phyloP scores from a whole-genome alignment of 129 eudicot genomes.

The Lactuca saligna region DNA sequence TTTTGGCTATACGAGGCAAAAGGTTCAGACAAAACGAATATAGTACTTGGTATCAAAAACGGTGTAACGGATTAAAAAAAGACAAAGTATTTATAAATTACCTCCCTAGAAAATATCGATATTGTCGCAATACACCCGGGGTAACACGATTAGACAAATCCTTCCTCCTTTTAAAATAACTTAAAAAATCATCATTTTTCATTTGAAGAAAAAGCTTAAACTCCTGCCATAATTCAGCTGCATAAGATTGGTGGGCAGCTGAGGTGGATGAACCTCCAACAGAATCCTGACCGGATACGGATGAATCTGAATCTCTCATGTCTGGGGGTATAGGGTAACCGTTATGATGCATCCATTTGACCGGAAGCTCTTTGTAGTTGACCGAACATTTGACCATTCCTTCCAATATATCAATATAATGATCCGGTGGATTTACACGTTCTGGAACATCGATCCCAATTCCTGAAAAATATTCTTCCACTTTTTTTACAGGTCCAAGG shows the following conservation, averaged over 20 bases:
- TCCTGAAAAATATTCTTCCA: slow-evolving; percentile 80
- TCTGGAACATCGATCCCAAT: slow-evolving; percentile 81
- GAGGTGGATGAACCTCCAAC: slow-evolving; percentile 35
- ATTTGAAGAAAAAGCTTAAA: slow-evolving; percentile 48
- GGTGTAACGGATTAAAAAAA: neutral
- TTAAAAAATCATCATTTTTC: slow-evolving; percentile 50
- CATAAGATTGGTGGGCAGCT: slow-evolving; percentile 51
- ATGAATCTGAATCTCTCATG: slow-evolving; percentile 55
- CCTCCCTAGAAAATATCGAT: slow-evolving; percentile 88
- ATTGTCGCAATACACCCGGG: slow-evolving; percentile 51
- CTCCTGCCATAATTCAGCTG: slow-evolving; percentile 74
- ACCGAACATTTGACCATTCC: slow-evolving; percentile 62
- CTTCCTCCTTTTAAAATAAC: slow-evolving; percentile 40
- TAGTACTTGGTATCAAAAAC: too few relatives aligned
- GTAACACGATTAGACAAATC: slow-evolving; percentile 66
- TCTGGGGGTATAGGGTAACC: slow-evolving; percentile 83
- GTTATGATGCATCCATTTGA: slow-evolving; percentile 92
- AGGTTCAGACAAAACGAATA: too few relatives aligned
- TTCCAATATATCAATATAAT: slow-evolving; percentile 81
- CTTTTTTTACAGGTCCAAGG: slow-evolving; percentile 76
- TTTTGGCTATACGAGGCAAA: too few relatives aligned
- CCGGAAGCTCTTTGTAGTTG: slow-evolving; percentile 73
- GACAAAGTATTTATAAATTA: slow-evolving; percentile 22
- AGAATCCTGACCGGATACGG: slow-evolving; percentile 32
- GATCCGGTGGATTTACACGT: slow-evolving; percentile 86